phyloP scores from a whole-genome alignment of 1,139 yeast genomes.

The Geotrichum australiense region DNA sequence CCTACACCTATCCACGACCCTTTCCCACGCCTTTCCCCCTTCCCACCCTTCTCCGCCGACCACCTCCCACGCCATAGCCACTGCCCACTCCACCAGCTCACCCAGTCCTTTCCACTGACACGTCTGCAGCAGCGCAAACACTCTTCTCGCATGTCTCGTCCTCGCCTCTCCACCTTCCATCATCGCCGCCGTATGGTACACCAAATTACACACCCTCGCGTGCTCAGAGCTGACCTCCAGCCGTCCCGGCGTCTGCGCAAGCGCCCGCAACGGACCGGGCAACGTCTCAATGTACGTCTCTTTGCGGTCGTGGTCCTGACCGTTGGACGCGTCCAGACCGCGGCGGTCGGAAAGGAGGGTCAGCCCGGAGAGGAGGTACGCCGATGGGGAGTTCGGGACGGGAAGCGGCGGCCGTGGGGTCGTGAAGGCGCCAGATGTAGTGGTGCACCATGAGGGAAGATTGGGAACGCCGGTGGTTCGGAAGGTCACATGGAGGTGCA shows the following conservation, averaged over 20 bases:
- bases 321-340: too few species aligned
- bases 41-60: too few species aligned
- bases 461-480: conserved; percentile 5
- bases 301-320: background rate
- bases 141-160: too few species aligned
- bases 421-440: background rate
- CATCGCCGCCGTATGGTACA: conserved; percentile 15
- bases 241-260: conserved; percentile 10
- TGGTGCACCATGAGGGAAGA: background rate
- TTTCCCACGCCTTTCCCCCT: too few species aligned
- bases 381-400: conserved; percentile 16
- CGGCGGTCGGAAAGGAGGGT: background rate
- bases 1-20: too few species aligned
- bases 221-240: conserved; percentile 2
- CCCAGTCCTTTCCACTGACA: too few species aligned
- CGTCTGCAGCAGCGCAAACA: too few species aligned
- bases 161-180: too few species aligned
- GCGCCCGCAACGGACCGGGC: conserved; percentile 16
- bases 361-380: conserved; percentile 10
- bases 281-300: conserved; percentile 6
- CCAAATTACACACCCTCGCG: conserved; percentile 8
- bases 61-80: too few species aligned
- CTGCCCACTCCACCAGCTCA: too few species aligned
- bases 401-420: conserved; percentile 11
- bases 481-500: conserved; percentile 12